These are phyloP conservation scores for Coniochaeta sp. DNA, from an alignment of 2,329 filamentous ascomycete species.

Conservation along the genomic window DNA sequence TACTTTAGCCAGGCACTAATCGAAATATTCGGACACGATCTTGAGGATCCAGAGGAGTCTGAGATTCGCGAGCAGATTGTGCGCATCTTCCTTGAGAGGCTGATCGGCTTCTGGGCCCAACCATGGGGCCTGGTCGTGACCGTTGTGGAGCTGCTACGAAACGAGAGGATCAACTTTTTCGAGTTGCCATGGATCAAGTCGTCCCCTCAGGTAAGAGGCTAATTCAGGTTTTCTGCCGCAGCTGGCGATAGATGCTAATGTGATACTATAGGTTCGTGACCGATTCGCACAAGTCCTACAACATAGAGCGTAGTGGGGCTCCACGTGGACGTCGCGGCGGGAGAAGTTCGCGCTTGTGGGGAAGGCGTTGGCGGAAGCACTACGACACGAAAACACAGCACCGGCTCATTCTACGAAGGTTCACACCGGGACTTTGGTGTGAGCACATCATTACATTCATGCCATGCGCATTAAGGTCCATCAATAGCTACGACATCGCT, in stretches of 20 bases:
- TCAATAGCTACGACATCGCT: not conserved
- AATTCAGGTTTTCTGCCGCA: not conserved
- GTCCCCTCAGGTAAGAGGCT: slow-evolving; percentile 65
- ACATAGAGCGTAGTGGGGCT: not conserved
- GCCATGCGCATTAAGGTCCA: not conserved
- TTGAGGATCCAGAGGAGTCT: slow-evolving; percentile 64
- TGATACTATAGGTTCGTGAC: not conserved
- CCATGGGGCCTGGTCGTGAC: slow-evolving; percentile 93
- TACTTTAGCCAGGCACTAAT: slow-evolving; percentile 86
- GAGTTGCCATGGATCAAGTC: slow-evolving; percentile 87
- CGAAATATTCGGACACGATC: slow-evolving; percentile 74
- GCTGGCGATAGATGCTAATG: not conserved
- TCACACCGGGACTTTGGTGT: not conserved
- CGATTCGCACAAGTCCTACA: not conserved
- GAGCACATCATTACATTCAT: not conserved
- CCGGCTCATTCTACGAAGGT: not conserved
- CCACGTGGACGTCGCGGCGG: not conserved
- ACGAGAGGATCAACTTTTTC: slow-evolving; percentile 86
- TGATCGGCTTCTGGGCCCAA: slow-evolving; percentile 84
- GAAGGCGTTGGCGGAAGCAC: not conserved
- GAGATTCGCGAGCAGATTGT: slow-evolving; percentile 88
- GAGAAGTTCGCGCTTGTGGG: not conserved
- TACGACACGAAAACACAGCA: not conserved
- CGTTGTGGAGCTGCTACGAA: slow-evolving; percentile 83
- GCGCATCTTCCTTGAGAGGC: slow-evolving; percentile 77